phyloP scores from a whole-genome alignment of 371 early-diverging fungal species.

The Lichtheimia ornata region DNA sequence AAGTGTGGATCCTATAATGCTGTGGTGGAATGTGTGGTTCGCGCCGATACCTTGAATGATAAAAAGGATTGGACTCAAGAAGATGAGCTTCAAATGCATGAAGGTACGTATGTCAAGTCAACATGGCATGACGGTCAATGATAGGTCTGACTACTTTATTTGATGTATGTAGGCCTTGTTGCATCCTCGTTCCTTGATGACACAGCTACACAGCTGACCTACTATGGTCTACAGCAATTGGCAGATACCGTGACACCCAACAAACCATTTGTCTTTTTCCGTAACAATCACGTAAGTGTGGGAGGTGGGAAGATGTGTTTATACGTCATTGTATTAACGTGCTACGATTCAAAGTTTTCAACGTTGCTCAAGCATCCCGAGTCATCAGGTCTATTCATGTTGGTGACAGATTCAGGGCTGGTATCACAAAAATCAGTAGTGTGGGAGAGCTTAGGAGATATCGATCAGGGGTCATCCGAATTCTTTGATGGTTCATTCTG shows the following conservation, averaged over 20 bases:
- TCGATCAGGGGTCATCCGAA: constrained; percentile 66
- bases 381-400: constrained; percentile 65
- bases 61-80: constrained; percentile 18
- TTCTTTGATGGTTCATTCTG: constrained; percentile 68
- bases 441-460: constrained; percentile 78
- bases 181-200: constrained; percentile 67
- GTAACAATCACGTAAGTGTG: constrained; percentile 84
- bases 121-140: neutral
- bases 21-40: constrained; percentile 78
- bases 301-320: neutral
- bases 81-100: constrained; percentile 31
- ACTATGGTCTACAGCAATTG: constrained; percentile 72
- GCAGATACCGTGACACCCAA: constrained; percentile 61
- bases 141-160: neutral
- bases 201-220: constrained; percentile 86
- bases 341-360: constrained; percentile 57
- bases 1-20: constrained; percentile 72
- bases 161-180: constrained; percentile 43
- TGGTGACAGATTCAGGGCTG: constrained; percentile 88
- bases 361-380: constrained; percentile 74
- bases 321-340: neutral
- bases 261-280: constrained; percentile 78
- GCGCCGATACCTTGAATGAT: constrained; percentile 56
- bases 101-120: constrained; percentile 19
- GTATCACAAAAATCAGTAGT: constrained; percentile 63